Percentiles rank a stretch among this genome's conserved stretches.
phyloP scores from a whole-genome alignment of 495 filamentous ascomycete genomes.

The Penicillium chermesinum region DNA sequence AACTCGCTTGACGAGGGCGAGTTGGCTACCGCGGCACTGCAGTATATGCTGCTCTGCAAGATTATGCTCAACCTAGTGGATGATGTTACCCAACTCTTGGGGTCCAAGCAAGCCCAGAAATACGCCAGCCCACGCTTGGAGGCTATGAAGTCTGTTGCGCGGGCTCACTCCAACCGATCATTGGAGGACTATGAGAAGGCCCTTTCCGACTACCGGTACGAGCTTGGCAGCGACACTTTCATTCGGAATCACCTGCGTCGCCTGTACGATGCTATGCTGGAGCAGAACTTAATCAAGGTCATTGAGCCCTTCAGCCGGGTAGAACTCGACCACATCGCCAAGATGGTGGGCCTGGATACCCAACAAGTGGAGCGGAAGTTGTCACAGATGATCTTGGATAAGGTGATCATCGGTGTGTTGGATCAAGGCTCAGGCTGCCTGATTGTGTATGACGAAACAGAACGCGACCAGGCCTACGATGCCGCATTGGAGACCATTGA shows the following conservation, averaged over 20 bases:
- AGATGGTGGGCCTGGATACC: constrained; percentile 93
- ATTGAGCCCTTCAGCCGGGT: constrained; percentile 97
- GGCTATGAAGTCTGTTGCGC: constrained; percentile 97
- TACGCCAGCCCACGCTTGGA: constrained; percentile 92
- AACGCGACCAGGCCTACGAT: constrained; percentile 90
- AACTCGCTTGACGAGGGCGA: constrained; percentile 81
- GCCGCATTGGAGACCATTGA: constrained; percentile 91
- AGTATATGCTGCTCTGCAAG: constrained; percentile 99
- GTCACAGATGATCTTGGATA: constrained; percentile 98
- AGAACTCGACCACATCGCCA: constrained; percentile 93
- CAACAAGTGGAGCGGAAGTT: constrained; percentile 97
- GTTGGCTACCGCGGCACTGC: constrained; percentile 84
- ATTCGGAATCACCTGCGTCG: constrained; percentile 91
- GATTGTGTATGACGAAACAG: constrained; percentile 93
- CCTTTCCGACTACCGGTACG: constrained; percentile 79
- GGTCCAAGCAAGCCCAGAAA: constrained; percentile 90
- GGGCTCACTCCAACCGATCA: constrained; percentile 88
- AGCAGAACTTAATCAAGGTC: constrained; percentile 98
- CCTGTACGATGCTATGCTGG: constrained; percentile 95
- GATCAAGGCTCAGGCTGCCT: constrained; percentile 97
- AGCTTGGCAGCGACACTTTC: constrained; percentile 88
- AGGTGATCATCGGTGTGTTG: constrained; percentile 94
- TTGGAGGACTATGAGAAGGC: constrained; percentile 96
- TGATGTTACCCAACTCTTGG: constrained; percentile 89
- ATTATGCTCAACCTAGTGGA: constrained; percentile 97